Conservation (phyloP, 352 stramenopile genomes). For the Thalassiosira mediterranea region DNA sequence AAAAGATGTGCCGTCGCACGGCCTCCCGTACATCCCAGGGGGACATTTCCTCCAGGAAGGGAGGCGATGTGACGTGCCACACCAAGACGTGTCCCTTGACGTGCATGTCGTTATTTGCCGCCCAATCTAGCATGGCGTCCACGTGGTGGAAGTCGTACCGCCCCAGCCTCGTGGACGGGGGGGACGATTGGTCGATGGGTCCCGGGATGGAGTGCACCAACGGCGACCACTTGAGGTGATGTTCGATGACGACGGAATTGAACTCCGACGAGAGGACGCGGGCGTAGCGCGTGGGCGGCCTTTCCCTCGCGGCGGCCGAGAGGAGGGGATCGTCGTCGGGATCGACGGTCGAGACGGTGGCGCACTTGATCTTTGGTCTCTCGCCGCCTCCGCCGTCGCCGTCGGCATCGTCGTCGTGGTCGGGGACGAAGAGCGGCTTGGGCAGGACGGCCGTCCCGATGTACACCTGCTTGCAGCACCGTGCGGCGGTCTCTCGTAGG, state of each 20-base stretch:
- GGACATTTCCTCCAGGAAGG: constrained; percentile 69
- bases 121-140: constrained; percentile 85
- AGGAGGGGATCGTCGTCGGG: constrained; percentile 14
- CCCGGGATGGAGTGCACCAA: constrained; percentile 60
- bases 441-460: constrained; percentile 73
- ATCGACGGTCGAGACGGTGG: constrained; percentile 45
- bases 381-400: constrained; percentile 1
- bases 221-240: constrained; percentile 85
- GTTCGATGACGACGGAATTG: constrained; percentile 84
- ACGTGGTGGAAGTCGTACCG: constrained; percentile 84
- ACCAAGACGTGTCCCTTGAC: constrained; percentile 85
- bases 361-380: constrained; percentile 37
- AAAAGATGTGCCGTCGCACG: constrained; percentile 81
- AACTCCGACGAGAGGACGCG: constrained; percentile 74
- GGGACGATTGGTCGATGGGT: constrained; percentile 43
- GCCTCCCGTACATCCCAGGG: constrained; percentile 65
- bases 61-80: constrained; percentile 84
- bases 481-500: constrained; percentile 53
- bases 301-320: background rate
- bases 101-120: constrained; percentile 65
- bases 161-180: constrained; percentile 54
- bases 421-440: constrained; percentile 61
- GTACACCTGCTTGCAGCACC: constrained; percentile 69
- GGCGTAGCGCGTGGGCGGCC: constrained; percentile 56
- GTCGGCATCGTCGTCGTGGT: constrained; percentile 24